Evolutionary conservation across 805 yeast species (phyloP), one percentile per base, ranked within the genome.

Genomic region (Ogataea thermomethanolica): DNA sequence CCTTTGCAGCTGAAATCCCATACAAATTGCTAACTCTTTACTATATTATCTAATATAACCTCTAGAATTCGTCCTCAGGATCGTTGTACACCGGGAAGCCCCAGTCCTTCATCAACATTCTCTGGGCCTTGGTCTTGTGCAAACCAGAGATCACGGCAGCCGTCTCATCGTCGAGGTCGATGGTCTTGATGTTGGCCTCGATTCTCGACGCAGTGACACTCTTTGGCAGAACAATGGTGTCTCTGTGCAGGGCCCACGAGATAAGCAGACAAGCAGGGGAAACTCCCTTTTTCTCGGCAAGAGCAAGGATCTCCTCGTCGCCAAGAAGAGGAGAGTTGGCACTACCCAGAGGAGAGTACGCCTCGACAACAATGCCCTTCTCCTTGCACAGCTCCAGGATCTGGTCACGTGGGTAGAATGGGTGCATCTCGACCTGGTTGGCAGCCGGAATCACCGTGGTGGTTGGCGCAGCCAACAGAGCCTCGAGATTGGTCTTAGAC

Each of bases 321-420:
- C 61, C 56, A 43, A 77, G 60, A 11, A 78, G 49, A 10, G 84
- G 81, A 8, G 81, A 72, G 42, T 70, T 74, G 6, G 66, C 62
- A 23, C 82, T 72, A 7, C 89, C 91, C 50, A 86, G 68, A 20
- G 95, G 93, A 23, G 87, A 79, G 64, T 84, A 87, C 8, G 95
- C 95, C 59, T 82, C 82, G 39, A 82, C 59, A 25, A 68, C 58
- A 44, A 82, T 79, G 45, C 70, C 76, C 46, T 83, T 67, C 25
- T 62, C 56, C 39, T 69, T 64, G 60, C 79, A 70, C 61, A 56
- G 81, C 25, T 74, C 70, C 31, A 73, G 54, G 49, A 85, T 66
- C 48, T 79, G 78, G 7, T 61, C 65, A 59, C 84, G 90, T 12
- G 39, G 39, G 26, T 43, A 36, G 46, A 31, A 34, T 20, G 45